Base-by-base conservation (phyloP, 345 rosid genomes). In the Capsella bursapastoris region DNA sequence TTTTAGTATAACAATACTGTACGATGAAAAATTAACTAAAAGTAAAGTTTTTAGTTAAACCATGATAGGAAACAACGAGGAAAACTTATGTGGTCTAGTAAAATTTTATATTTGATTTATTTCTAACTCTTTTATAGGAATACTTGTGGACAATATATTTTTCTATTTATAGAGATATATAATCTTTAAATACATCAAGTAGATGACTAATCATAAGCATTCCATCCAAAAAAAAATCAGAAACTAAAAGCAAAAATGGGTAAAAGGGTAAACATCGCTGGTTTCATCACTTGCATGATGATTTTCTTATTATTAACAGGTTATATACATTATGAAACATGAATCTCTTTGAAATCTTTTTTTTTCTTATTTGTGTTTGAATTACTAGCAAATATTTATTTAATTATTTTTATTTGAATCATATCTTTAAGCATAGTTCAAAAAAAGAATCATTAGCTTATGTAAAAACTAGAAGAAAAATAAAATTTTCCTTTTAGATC, bases 271-370 rank as follows among this genome's bases (percentile, higher is more conserved):
- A 34, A 34, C 4, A 12, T n/a, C 2, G 25, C 25, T 22, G 25
- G 25, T 22, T 22, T 22, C 25, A 34, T 35, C 43, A 34, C 43
- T 34, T 9, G 10, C 34, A n/a, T 57, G 7, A 35, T 57, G 62
- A 32, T 57, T 15, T 15, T 57, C 5, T n/a, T 57, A 6, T n/a
- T 34, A 6, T 15, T 57, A 35, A n/a, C 62, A 57, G 62, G 62
- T 55, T 29, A 13, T 57, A 57, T 15, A n/a, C 12, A 57, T 57
- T 32, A 7, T 31, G 7, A 32, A 34, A 57, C 2, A 57, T 32
- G 8, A 53, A 55, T 28, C 8, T 53, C 12, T 4, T 11, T 4
- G 34, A 27, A 53, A 8, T 53, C 7, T 27, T 29, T 5, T 5
- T 5, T 53, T 12, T 11, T 31, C 4, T 29, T 29, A 22, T 0